Base-by-base conservation (phyloP, 2,329 filamentous ascomycete genomes). In the Canariomyces notabilis region DNA sequence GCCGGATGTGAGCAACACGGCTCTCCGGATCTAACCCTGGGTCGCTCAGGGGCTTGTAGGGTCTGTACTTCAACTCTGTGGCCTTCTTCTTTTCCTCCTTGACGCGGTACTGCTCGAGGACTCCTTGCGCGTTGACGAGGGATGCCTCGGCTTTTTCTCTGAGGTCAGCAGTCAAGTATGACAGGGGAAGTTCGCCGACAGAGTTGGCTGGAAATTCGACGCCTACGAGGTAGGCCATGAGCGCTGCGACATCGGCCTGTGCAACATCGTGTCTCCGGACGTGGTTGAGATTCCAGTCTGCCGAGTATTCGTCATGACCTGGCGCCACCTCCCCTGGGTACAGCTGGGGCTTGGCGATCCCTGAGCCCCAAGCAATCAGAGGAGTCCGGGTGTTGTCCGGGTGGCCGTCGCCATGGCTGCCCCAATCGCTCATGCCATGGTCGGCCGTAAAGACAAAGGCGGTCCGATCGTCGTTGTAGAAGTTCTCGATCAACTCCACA, bases 341-440 rank as follows among this genome's bases (percentile, higher is more conserved):
- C 2, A 80, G 68, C 39, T 82, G 70, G 1, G 93, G 93, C 53
- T 78, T 77, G 3, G 89, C 89, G 32, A 97, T 80, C 7, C 93
- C 93, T 44, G 93, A 89, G 9, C 93, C 93, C 93, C 93, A 98
- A 2, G 79, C 83, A 56, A 98, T 87, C 23, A 98, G 72, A 1
- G 93, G 93, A 1, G 93, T 98, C 41, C 93, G 80, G 3, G 93
- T 98, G 60, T 97, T 98, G 65, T 98, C 87, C 0, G 93, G 93
- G 66, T 98, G 90, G 6, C 93, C 93, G 64, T 98, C 93, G 31
- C 94, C 94, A 64, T 98, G 94, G 58, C 90, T 97, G n/a, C 94
- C 93, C 84, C 87, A 96, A 66, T 98, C 93, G 61, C 89, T 97
- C 93, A 98, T 98, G 15, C 93, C 93, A 65, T 98, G 93, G 61